These are phyloP conservation scores for Kurtzmaniella quercitrusa DNA, from an alignment of 1,139 yeast genomes.

Conservation along the genomic window DNA sequence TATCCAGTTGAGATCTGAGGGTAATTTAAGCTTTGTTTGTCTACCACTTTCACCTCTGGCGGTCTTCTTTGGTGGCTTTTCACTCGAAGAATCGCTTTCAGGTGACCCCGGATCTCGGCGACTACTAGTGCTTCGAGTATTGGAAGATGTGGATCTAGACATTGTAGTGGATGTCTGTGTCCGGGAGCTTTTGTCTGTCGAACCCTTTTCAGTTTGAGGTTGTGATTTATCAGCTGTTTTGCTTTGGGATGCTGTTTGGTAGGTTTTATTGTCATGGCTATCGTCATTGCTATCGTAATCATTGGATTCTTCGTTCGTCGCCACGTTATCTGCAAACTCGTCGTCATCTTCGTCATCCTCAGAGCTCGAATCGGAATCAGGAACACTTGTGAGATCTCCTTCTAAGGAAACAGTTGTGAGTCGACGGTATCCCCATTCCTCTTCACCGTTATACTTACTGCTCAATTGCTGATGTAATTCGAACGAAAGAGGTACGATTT, in stretches of 20 bases:
- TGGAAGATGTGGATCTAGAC: neutral
- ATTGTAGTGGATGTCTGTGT: neutral
- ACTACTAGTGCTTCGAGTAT: neutral
- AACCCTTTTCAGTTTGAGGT: neutral
- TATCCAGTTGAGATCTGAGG: slow-evolving; percentile 81
- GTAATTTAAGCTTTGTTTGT: slow-evolving; percentile 39
- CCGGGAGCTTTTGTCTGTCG: neutral
- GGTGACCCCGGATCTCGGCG: slow-evolving; percentile 1
- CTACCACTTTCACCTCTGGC: slow-evolving; percentile 22
- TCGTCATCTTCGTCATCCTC: slow-evolving; percentile 20
- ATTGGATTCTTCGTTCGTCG: neutral
- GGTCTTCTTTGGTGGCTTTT: slow-evolving; percentile 34
- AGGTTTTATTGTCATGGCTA: slow-evolving; percentile 1
- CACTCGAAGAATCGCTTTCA: slow-evolving; percentile 20
- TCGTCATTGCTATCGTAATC: slow-evolving; percentile 11
- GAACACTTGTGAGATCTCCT: slow-evolving; percentile 57
- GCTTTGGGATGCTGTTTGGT: neutral
- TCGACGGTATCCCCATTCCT: slow-evolving; percentile 90
- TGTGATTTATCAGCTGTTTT: no score
- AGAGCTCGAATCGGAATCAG: slow-evolving; percentile 2
- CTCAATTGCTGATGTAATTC: slow-evolving; percentile 81
- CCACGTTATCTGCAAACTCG: slow-evolving; percentile 20
- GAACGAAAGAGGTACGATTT: slow-evolving; percentile 85
- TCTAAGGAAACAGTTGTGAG: slow-evolving; percentile 84
- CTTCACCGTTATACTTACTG: slow-evolving; percentile 71